Evolutionary conservation across 257 asterid genomes (phyloP).

Genomic region (Jacaranda copaia): DNA sequence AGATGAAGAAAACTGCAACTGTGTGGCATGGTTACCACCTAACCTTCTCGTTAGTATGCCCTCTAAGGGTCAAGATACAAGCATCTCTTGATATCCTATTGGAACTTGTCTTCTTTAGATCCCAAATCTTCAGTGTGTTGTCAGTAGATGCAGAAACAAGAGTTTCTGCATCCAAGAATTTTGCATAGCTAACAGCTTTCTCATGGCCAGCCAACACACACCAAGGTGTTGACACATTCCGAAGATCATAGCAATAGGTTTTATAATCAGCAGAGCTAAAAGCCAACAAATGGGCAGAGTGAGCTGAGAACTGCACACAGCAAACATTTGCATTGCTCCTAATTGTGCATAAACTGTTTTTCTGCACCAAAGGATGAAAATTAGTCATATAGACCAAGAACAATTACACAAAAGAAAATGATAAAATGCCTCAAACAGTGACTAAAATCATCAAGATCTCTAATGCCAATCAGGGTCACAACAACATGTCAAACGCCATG

Average conservation of each 20-base stretch:
- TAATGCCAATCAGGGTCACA: too few relatives aligned
- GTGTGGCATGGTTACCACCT: slow-evolving; percentile 28
- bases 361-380: slow-evolving; percentile 64
- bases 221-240: slow-evolving; percentile 80
- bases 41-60: slow-evolving; percentile 97
- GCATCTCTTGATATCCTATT: slow-evolving; percentile 73
- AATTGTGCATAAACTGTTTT: slow-evolving; percentile 83
- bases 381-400: slow-evolving; percentile 15
- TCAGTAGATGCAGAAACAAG: slow-evolving; percentile 94
- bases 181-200: slow-evolving; percentile 89
- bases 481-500: too few relatives aligned
- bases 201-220: slow-evolving; percentile 90
- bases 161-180: slow-evolving; percentile 77
- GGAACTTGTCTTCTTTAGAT: slow-evolving; percentile 79
- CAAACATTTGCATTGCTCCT: slow-evolving; percentile 91
- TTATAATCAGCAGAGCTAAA: slow-evolving; percentile 90
- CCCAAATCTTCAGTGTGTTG: slow-evolving; percentile 94
- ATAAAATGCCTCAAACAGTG: too few relatives aligned
- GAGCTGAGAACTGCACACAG: slow-evolving; percentile 85
- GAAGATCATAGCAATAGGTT: slow-evolving; percentile 91
- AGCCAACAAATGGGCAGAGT: slow-evolving; percentile 74
- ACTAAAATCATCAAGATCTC: too few relatives aligned
- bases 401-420: neutral
- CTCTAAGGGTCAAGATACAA: slow-evolving; percentile 77
- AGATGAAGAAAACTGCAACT: slow-evolving; percentile 24